Base-by-base conservation (phyloP, 768 basidiomycete genomes). In the Lactifluus echinatus region DNA sequence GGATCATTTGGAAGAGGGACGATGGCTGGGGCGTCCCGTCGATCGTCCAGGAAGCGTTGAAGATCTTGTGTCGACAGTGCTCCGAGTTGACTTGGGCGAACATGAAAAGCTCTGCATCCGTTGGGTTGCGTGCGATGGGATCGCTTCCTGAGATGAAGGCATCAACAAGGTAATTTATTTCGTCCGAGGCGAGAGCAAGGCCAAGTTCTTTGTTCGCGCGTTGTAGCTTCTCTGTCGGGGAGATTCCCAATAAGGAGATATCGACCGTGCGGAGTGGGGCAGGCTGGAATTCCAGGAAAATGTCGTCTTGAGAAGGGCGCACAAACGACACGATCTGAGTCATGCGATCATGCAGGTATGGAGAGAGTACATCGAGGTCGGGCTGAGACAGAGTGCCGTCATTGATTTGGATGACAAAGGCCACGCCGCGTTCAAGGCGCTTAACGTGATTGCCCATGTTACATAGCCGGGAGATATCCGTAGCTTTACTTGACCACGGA, bases 71-170 rank as follows among this genome's bases (percentile, higher is more conserved):
- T 33, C 96, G 80, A 70, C 96, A 99, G 68, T 98, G 96, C 70
- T 99, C 96, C n/a, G 94, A 97, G 74, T 99, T 99, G 69, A 99
- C 95, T 68, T 99, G 96, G 3, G 96, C 95, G 71, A 98, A 99
- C 96, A 98, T 99, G 80, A 99, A 99, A 8, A 99, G 77, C 69
- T 99, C 96, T 3, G 95, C 94, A 68, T 98, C 96, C 37, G 90
- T 96, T 8, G 95, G 96, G 67, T 92, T 86, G 34, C 94, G 83
- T 47, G 77, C 76, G 70, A 88, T 82, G 1, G 87, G 78, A 12
- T 76, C 67, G 5, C 74, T 56, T 5, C 87, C 86, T n/a, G 85
- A 76, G 26, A 89, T 77, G 71, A 93, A 99, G 11, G 89, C 93
- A 52, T 88, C 78, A 62, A 96, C 79, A 61, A 98, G 83, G 71